Base-by-base conservation (phyloP, 352 stramenopile genomes). In the Hyaloperonospora brassicae region DNA sequence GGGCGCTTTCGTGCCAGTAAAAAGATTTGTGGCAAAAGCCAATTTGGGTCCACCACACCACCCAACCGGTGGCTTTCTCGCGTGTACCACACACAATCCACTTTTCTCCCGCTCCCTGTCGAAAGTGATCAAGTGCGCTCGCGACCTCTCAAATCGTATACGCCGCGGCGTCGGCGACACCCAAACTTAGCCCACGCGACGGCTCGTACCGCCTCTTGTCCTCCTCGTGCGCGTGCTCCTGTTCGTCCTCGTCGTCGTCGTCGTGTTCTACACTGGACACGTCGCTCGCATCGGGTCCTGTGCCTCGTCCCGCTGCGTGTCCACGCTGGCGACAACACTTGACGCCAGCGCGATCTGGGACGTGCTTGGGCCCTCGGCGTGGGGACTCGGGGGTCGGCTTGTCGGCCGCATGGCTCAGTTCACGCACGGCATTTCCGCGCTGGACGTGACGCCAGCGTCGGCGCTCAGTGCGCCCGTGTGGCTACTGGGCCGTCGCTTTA, bases 361-460 rank as follows among this genome's bases (percentile, higher is more conserved):
- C 55, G 50, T 64, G 24, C 55, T 71, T 41, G 53, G 63, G 25
- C 52, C 51, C 12, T 25, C 59, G 21, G 55, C 55, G 46, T 71
- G 63, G 63, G 63, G 70, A 52, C 55, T 85, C 23, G 70, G 72
- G 47, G 72, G 68, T 47, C 66, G 65, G 24, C 60, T 83, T 38
- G 58, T 79, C 25, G 62, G 52, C 47, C 72, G 63, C 51, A 92
- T 92, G 81, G 77, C 74, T 53, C 82, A 92, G 53, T 90, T 92
- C 58, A 77, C 79, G 35, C 79, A 92, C 59, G 82, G 82, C 23
- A 92, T 92, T 57, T 86, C 74, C 38, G 72, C 78, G 35, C 64
- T 92, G 27, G 77, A 89, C 52, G 65, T 80, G 38, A 57, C 71
- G 36, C 51, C 66, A 9, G 57, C 69, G 14, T 36, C 50, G n/a